These are phyloP conservation scores for Solanum habrochaites DNA, from an alignment of 257 asterid genomes.

Conservation along the genomic window DNA sequence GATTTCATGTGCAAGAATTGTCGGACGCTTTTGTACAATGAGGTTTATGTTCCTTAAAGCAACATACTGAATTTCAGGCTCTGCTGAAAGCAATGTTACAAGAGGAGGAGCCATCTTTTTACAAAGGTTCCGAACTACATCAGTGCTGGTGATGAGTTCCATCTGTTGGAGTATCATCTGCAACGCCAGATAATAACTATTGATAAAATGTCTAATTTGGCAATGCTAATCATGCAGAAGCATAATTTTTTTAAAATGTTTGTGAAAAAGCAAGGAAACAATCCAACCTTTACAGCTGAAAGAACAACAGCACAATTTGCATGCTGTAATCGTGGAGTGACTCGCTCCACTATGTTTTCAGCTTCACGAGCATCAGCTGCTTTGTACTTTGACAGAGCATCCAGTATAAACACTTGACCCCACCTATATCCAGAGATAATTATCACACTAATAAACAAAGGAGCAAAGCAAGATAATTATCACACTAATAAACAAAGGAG, in stretches of 20 bases:
- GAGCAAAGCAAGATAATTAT: neutral
- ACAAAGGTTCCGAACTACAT: conserved; percentile 94
- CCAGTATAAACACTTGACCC: conserved; percentile 99
- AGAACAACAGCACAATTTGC: conserved; percentile 99
- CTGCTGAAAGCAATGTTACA: conserved; percentile 95
- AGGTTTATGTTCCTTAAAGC: conserved; percentile 94
- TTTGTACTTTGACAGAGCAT: conserved; percentile 93
- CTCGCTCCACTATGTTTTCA: conserved; percentile 94
- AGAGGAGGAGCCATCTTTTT: conserved; percentile 99
- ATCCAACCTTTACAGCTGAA: conserved; percentile 88
- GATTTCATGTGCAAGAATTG: conserved; percentile 95
- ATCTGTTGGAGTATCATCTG: conserved; percentile 99
- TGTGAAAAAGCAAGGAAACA: neutral
- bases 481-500: neutral
- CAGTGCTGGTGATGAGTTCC: conserved; percentile 97
- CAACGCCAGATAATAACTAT: conserved; percentile 7
- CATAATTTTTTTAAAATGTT: neutral
- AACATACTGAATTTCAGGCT: conserved; percentile 92
- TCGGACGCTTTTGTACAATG: conserved; percentile 91
- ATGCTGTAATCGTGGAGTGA: conserved; percentile 95
- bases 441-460: neutral
- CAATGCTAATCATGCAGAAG: neutral
- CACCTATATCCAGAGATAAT: conserved; percentile 44
- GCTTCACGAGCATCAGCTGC: conserved; percentile 98
- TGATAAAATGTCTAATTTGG: neutral